These are phyloP conservation scores for Phytopythium kandeliae DNA, from an alignment of 352 stramenopile genomes.

Conservation along the genomic window DNA sequence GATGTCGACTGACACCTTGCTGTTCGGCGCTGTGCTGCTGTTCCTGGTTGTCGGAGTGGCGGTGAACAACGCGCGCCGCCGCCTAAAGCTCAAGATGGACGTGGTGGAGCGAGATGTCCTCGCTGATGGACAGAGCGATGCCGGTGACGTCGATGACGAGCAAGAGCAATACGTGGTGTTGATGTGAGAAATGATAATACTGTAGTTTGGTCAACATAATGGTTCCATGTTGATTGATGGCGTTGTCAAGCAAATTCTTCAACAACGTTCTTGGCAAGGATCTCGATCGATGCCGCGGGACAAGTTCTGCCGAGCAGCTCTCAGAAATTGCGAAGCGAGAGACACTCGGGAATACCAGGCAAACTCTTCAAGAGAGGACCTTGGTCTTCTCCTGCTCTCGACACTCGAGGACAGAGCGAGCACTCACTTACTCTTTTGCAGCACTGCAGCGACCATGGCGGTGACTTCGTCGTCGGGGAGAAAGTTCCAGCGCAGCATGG, in stretches of 20 bases:
- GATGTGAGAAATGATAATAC: not conserved
- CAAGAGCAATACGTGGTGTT: slow-evolving; percentile 1
- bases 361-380: too few relatives aligned
- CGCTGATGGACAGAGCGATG: not conserved
- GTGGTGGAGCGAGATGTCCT: not conserved
- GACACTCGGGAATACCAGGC: too few relatives aligned
- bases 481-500: not conserved
- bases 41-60: slow-evolving; percentile 2
- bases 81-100: slow-evolving; percentile 4
- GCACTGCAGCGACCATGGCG: not conserved
- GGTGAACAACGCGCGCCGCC: not conserved
- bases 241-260: too few relatives aligned
- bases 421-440: not conserved
- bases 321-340: too few relatives aligned
- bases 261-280: too few relatives aligned
- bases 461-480: not conserved
- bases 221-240: not conserved
- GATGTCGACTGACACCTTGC: not conserved
- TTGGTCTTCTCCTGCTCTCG: too few relatives aligned
- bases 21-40: slow-evolving; percentile 1
- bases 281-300: too few relatives aligned
- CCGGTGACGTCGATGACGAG: not conserved
- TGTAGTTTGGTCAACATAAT: not conserved
- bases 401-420: too few relatives aligned
- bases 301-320: too few relatives aligned